Evolutionary conservation across 2,329 filamentous ascomycete genomes (phyloP).

Genomic region (Colletotrichum noveboracense): DNA sequence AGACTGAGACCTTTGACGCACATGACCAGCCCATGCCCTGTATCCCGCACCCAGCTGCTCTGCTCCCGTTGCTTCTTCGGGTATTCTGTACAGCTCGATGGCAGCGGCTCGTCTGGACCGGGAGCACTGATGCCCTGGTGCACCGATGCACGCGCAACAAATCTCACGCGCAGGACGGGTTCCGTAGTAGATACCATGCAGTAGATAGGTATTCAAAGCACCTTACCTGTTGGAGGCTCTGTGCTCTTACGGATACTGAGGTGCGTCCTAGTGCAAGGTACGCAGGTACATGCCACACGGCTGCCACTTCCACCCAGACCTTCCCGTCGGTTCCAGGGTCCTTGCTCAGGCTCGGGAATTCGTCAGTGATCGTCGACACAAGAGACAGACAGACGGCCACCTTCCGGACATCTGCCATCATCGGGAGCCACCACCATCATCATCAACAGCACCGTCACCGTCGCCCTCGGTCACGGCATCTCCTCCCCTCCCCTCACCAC

Average conservation of each 20-base stretch:
- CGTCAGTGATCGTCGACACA: constrained; percentile 5
- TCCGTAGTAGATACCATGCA: background rate
- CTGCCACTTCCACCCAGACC: background rate
- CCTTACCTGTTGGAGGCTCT: background rate
- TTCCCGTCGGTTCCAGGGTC: background rate
- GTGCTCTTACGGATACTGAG: background rate
- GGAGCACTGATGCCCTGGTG: background rate
- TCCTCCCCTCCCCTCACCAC: background rate
- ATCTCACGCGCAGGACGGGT: background rate
- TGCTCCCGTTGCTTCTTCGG: constrained; percentile 8
- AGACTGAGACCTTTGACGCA: constrained; percentile 5
- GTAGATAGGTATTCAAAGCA: background rate
- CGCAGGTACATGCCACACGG: background rate
- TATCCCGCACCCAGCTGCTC: background rate
- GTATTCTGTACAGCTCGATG: background rate
- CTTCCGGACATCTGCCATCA: background rate
- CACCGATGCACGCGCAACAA: background rate
- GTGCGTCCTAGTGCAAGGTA: background rate
- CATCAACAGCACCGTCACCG: background rate
- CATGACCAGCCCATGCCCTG: background rate
- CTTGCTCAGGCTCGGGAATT: background rate
- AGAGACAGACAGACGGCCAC: constrained; percentile 17
- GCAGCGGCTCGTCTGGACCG: background rate
- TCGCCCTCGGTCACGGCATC: background rate
- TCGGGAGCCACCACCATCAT: background rate